Base-by-base conservation (phyloP, 306 rosid species). In the Castanospermum australe region DNA sequence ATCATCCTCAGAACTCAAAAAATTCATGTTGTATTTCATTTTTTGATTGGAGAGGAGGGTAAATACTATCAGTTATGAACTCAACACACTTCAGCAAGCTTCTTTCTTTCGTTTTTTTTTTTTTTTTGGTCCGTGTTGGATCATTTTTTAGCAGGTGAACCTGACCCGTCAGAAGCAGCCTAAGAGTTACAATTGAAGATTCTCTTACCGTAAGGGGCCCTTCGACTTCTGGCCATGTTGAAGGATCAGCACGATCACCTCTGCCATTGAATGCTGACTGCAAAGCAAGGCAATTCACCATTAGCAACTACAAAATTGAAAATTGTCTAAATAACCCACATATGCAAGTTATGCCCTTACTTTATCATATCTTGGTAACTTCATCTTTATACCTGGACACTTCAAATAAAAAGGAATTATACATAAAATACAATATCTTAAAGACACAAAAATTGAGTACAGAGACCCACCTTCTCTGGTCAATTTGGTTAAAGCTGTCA, bases 351-450 rank as follows among this genome's bases (percentile, higher is more conserved):
- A 63, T 33, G 67, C 62, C 63, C 89, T 86, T 84, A 92, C 99
- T 90, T 95, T 95, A 81, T 93, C 94, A 70, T 95, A 95, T 84
- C 98, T 84, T 33, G 98, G 97, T 25, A 91, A 61, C 92, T 93
- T 95, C 87, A 90, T 87, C 93, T 93, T 95, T 75, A 76, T 45
- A 89, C 96, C 97, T 95, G 92, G 32, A 86, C 56, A 77, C 59
- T 83, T 79, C 78, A 81, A 74, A 67, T 36, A 42, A 42, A 33
- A 81, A 85, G 17, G 79, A 74, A 54, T 77, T 55, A 83, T 41
- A 52, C 35, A 52, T 57, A 57, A 79, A 77, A 38, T 35, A 72
- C 61, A 67, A 71, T 21, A 45, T 25, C 59, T 63, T 21, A 69
- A 57, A 54, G 41, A 67, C 65, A 32, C 42, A 67, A 25, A 60